Evolutionary conservation across 2,329 filamentous ascomycete species (phyloP), one percentile per base, ranked within the genome.

Genomic region (Pseudogymnoascus sp.): DNA sequence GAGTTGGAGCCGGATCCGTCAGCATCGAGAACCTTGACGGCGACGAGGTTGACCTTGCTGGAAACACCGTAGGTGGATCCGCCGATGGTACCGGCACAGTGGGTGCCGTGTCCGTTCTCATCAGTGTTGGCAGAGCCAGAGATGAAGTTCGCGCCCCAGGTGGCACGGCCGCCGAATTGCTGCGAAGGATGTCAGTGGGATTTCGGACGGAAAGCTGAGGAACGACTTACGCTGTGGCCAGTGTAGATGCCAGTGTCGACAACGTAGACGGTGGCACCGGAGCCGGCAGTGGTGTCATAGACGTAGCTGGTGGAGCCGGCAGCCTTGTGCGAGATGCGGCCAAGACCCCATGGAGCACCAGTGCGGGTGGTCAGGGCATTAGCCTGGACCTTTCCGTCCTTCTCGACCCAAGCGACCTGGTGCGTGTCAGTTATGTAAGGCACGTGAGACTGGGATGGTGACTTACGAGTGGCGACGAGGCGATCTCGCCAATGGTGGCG

Each of bases 41-140:
- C 74, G 29, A 75, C 68, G 36, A 77, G 63, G 15, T 62, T 71
- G 31, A 72, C 72, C 10, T 68, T 65, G 66, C 77, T 78, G 39
- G 74, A 72, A 3, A 77, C 73, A 62, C 76, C 76, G 62, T 76
- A 77, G 3, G 72, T 76, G n/a, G 62, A 66, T 5, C 73, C 71
- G n/a, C 66, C 75, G 33, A 71, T 69, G 1, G 73, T 75, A 5
- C 73, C 74, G 13, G 71, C 69, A 15, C 73, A 71, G 63, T 75
- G 74, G 9, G 74, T 76, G 37, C 74, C 74, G 63, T 76, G 75
- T 10, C 74, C 74, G 58, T 72, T 69, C 58, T 66, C 67, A 60
- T 75, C 73, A 15, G 65, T 67, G 61, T 71, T 69, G 12, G 64
- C 60, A 9, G 66, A 65, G 13, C 67, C 66, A 18, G 64, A 60